Percentiles rank a stretch among this genome's conserved stretches.
Conservation (phyloP, 805 yeast genomes). For the Yarrowia osloensis region DNA sequence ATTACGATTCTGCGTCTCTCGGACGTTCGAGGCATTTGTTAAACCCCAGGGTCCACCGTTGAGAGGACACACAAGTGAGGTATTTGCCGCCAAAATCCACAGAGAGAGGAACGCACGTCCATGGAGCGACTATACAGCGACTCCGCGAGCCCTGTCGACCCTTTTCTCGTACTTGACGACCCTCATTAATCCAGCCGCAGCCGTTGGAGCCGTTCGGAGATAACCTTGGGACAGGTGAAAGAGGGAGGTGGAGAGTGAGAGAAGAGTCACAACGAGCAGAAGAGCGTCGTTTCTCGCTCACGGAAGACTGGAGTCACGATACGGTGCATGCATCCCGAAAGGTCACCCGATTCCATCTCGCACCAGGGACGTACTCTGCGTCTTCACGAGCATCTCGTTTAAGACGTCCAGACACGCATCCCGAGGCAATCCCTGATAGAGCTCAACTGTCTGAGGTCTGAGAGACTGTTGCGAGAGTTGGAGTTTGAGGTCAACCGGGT, state of each 20-base stretch:
- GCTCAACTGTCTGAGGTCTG: background rate
- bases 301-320: too few species aligned
- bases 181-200: constrained; percentile 1
- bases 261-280: background rate
- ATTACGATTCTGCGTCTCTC: constrained; percentile 7
- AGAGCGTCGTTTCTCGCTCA: too few species aligned
- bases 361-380: background rate
- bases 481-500: background rate
- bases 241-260: background rate
- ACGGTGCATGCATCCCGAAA: background rate
- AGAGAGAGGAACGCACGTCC: background rate
- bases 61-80: background rate
- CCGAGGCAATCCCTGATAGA: background rate
- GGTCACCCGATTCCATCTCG: background rate
- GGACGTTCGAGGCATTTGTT: constrained; percentile 21
- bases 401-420: background rate
- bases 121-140: too few species aligned
- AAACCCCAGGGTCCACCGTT: background rate
- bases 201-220: constrained; percentile 14
- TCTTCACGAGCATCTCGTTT: background rate
- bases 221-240: background rate
- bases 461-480: background rate
- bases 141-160: background rate
- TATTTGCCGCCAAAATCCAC: background rate
- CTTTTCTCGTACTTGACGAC: background rate